Conservation (phyloP, 768 basidiomycete genomes). For the Serendipita sp. region DNA sequence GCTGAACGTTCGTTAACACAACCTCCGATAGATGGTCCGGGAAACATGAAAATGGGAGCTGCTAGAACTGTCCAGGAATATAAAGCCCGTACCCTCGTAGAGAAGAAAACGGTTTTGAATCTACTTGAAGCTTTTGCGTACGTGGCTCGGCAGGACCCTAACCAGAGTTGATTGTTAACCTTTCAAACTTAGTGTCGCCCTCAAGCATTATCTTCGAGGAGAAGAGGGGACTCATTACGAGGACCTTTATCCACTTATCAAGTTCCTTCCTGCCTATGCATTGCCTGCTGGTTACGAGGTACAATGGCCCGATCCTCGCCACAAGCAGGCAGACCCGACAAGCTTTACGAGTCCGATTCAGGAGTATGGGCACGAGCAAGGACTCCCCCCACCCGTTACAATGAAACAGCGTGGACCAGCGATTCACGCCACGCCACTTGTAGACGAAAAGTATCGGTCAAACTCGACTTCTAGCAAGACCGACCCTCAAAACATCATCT, state of each 20-base stretch:
- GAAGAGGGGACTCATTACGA: constrained; percentile 4
- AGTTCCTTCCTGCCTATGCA: constrained; percentile 2
- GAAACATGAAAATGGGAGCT: background rate
- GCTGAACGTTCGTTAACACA: background rate
- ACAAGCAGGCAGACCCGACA: background rate
- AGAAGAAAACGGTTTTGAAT: constrained; percentile 7
- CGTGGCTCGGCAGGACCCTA: background rate
- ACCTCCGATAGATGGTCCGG: background rate
- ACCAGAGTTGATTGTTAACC: background rate
- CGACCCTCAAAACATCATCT: background rate
- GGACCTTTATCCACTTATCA: constrained; percentile 7
- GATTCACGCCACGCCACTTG: background rate
- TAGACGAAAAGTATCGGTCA: background rate
- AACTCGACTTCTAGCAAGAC: background rate
- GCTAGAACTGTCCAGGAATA: background rate
- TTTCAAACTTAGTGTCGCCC: background rate
- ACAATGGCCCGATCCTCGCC: background rate
- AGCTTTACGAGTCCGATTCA: background rate
- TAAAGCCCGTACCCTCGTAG: background rate
- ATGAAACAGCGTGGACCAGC: background rate
- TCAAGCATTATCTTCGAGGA: constrained; percentile 8
- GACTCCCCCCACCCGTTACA: constrained; percentile 1
- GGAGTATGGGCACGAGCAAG: background rate
- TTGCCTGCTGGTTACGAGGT: background rate
- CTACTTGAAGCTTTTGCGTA: constrained; percentile 8